phyloP scores from a whole-genome alignment of 73 alveolate species.

The Paramecium sexaurelia region DNA sequence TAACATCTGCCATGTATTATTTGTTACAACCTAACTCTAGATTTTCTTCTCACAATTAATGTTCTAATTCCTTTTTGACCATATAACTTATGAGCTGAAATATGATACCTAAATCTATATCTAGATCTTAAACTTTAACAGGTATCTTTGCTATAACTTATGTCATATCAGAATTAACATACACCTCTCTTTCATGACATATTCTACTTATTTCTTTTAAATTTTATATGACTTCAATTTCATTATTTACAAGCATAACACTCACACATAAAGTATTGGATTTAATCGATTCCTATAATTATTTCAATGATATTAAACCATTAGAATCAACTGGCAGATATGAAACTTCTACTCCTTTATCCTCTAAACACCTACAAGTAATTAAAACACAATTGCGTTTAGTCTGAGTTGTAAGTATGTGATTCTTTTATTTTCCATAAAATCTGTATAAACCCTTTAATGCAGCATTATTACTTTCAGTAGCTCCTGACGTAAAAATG shows the following conservation, averaged over 20 bases:
- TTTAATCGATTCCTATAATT: constrained; percentile 77
- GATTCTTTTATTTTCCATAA: constrained; percentile 86
- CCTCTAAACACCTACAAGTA: constrained; percentile 94
- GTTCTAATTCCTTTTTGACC: constrained; percentile 99
- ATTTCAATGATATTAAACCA: constrained; percentile 85
- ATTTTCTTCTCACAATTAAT: constrained; percentile 93
- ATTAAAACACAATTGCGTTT: constrained; percentile 99
- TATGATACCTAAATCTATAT: constrained; percentile 86
- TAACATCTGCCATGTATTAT: constrained; percentile 98
- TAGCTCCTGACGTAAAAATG: constrained; percentile 99
- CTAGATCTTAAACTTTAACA: constrained; percentile 84
- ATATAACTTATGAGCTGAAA: constrained; percentile 95
- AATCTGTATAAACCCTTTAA: constrained; percentile 92
- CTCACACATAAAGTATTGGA: constrained; percentile 94
- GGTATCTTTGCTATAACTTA: constrained; percentile 94
- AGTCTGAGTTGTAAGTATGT: constrained; percentile 92
- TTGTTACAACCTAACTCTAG: constrained; percentile 94
- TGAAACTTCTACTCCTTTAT: constrained; percentile 95
- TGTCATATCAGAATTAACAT: constrained; percentile 98
- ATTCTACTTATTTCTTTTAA: constrained; percentile 95
- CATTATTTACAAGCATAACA: constrained; percentile 98
- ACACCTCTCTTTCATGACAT: constrained; percentile 90
- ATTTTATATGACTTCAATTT: constrained; percentile 99
- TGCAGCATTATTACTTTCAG: constrained; percentile 98
- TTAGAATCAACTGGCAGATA: constrained; percentile 93